These are phyloP conservation scores for Curvularia sp. DNA, from an alignment of 2,329 filamentous ascomycete genomes.

Conservation along the genomic window DNA sequence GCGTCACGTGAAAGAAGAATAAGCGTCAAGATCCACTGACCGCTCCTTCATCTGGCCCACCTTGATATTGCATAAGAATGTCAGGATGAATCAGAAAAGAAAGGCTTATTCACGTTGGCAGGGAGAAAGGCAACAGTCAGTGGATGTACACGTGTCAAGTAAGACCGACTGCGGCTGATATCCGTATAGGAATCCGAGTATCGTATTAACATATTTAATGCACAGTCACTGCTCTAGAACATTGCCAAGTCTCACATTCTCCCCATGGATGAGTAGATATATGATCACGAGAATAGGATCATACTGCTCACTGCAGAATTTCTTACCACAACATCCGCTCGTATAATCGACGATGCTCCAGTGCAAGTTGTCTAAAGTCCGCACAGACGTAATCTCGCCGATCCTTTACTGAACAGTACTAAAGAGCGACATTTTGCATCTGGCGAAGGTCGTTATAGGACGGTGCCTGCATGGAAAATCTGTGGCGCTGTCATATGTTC, in stretches of 20 bases:
- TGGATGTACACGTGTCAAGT: neutral
- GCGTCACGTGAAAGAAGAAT: neutral
- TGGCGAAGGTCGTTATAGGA: neutral
- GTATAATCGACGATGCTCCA: slow-evolving; percentile 2
- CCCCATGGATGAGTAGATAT: neutral
- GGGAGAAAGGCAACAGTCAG: neutral
- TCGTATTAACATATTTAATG: neutral
- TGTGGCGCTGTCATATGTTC: slow-evolving; percentile 36
- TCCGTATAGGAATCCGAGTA: neutral
- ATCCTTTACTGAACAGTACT: neutral
- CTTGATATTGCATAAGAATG: neutral
- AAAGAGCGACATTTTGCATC: neutral
- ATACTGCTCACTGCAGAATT: slow-evolving; percentile 3
- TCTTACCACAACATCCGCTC: neutral
- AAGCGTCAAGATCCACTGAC: neutral
- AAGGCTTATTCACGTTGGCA: neutral
- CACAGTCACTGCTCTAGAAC: neutral
- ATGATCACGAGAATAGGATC: neutral
- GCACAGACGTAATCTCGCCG: neutral
- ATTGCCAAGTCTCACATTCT: neutral
- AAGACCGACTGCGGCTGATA: neutral
- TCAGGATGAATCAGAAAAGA: neutral
- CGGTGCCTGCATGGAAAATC: neutral
- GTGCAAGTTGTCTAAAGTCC: neutral
- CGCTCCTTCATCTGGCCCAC: neutral